These are phyloP conservation scores for Xylaria intraflava DNA, from an alignment of 495 filamentous ascomycete species.

Conservation along the genomic window DNA sequence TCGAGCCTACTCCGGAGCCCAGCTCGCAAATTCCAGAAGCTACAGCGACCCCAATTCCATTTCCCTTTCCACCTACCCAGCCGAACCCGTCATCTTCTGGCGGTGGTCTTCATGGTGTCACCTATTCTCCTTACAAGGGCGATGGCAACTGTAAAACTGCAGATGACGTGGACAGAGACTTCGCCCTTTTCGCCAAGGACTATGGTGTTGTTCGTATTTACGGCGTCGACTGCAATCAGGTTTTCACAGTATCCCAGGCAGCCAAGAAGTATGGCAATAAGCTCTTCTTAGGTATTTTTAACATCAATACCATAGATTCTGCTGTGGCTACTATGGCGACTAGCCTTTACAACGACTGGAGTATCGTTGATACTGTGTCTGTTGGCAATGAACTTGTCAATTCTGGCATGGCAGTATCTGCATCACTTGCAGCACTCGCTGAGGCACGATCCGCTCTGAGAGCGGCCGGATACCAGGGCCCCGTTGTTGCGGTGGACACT, in stretches of 20 bases:
- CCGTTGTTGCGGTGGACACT: conserved; percentile 75
- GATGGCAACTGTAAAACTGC: conserved; percentile 61
- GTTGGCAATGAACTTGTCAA: conserved; percentile 82
- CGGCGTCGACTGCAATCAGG: conserved; percentile 71
- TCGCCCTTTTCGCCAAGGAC: conserved; percentile 41
- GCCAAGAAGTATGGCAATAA: conserved; percentile 53
- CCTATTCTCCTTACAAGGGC: conserved; percentile 68
- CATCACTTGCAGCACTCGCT: conserved; percentile 50
- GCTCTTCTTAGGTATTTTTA: conserved; percentile 67
- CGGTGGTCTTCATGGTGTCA: conserved; percentile 48
- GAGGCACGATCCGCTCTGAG: conserved; percentile 52
- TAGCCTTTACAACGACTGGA: conserved; percentile 51
- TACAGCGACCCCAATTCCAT: conserved; percentile 3
- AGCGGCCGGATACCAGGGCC: conserved; percentile 59
- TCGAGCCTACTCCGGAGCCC: conserved; percentile 12
- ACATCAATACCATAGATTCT: conserved; percentile 49
- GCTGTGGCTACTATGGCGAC: conserved; percentile 50
- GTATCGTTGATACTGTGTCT: conserved; percentile 58
- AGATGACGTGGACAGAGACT: conserved; percentile 55
- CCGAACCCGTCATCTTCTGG: conserved; percentile 7
- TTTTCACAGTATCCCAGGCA: conserved; percentile 51
- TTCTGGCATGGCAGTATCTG: conserved; percentile 42
- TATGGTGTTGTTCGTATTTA: conserved; percentile 69
- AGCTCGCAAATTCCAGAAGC: conserved; percentile 9
- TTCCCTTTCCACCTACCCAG: conserved; percentile 13